A percentile compares a stretch with the other conserved stretches of the same genome.
Evolutionary conservation across 306 rosid species (phyloP).

Genomic region (cucumber (Cucumis sativus)): DNA sequence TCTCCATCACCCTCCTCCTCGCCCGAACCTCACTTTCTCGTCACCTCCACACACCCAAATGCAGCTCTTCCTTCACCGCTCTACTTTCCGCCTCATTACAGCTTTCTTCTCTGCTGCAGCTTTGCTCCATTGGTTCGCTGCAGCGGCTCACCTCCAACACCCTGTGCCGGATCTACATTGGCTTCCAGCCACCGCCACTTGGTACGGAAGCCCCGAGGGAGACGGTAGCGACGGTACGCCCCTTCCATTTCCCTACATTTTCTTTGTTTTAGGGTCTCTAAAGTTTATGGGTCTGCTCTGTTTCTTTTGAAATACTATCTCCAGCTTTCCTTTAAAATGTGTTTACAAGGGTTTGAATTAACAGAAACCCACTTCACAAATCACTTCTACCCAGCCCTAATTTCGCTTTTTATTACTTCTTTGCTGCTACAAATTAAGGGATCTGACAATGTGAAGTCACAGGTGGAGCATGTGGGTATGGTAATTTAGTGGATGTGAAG

Average conservation of each 20-base stretch:
- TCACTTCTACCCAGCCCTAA: background rate
- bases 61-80: slow-evolving; percentile 22
- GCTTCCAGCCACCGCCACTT: slow-evolving; percentile 71
- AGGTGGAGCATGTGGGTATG: slow-evolving; percentile 98
- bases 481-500: slow-evolving; percentile 63
- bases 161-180: slow-evolving; percentile 36
- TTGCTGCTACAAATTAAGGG: background rate
- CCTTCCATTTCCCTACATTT: background rate
- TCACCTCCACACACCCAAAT: slow-evolving; percentile 14
- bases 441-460: background rate
- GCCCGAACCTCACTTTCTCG: slow-evolving; percentile 8
- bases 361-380: background rate
- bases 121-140: background rate
- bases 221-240: slow-evolving; percentile 80
- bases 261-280: background rate
- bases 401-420: background rate
- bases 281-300: background rate
- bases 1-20: slow-evolving; percentile 5
- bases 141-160: slow-evolving; percentile 19
- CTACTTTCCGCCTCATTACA: slow-evolving; percentile 7
- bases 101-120: slow-evolving; percentile 6
- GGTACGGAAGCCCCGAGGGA: slow-evolving; percentile 96
- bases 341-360: background rate
- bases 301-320: background rate
- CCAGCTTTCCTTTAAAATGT: background rate